Base-by-base conservation (phyloP, 345 rosid species). In the Excoecaria agallocha region DNA sequence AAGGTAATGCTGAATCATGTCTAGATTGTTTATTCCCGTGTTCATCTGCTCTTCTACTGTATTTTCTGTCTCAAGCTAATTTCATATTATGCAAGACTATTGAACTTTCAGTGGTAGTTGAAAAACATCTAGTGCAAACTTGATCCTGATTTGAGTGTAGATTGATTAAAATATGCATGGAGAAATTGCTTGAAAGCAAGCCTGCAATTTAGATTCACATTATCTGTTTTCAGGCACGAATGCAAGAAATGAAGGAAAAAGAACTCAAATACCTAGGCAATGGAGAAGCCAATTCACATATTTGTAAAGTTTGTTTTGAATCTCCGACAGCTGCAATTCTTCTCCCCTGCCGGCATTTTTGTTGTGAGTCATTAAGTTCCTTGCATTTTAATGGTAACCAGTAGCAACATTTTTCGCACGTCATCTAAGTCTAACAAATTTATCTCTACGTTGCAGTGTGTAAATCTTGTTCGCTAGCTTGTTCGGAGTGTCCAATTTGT, bases 281-380 rank as follows among this genome's bases (percentile, higher is more conserved):
- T 74, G 96, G 91, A 65, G 99, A 93, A 80, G 85, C 84, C 75
- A 96, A 91, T 82, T 93, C 98, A 59, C 97, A 91, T 56, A 85
- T 89, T 79, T 95, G 99, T 87, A 95, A 95, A 93, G 94, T 93
- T 48, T 93, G 99, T 82, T 95, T 93, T 57, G 99, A 95, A 75
- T 91, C 98, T 66, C 82, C 93, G 68, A 95, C 99, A 0, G 98
- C 99, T 51, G 93, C 99, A 66, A 91, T 95, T 85, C 89, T 95
- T 79, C 98, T 95, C 72, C 99, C 99, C 65, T 95, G 99, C 78
- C 92, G 97, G 70, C 99, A 95, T 91, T 95, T 95, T 89, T 93
- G 98, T 81, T 81, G 98, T 95, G 85, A 90, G 99, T 85, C 74
- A 17, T 59, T 69, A 50, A 41, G 54, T 63, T 61, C 63, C 64